phyloP scores from a whole-genome alignment of 2,329 filamentous ascomycete species.

The Xylariales sp. region DNA sequence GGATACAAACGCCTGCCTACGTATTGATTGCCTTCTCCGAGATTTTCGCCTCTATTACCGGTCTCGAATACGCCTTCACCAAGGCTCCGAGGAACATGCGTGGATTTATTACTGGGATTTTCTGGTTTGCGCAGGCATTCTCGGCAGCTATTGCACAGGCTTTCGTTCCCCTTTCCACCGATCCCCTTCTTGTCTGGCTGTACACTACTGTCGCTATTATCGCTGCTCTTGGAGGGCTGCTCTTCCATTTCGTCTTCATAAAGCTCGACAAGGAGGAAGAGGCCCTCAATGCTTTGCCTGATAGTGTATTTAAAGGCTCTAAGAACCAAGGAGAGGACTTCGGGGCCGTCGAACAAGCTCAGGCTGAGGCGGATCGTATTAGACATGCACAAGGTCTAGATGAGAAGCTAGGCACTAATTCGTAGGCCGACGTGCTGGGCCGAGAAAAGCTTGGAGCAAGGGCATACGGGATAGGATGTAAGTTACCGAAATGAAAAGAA shows the following conservation, averaged over 20 bases:
- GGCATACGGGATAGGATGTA: background rate
- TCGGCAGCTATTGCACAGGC: conserved; percentile 71
- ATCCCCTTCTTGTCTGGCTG: conserved; percentile 79
- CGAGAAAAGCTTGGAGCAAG: background rate
- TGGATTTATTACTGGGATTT: conserved; percentile 69
- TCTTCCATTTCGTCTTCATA: conserved; percentile 78
- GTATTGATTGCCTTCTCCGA: conserved; percentile 69
- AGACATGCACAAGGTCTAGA: conserved; percentile 37
- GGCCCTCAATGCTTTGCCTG: conserved; percentile 68
- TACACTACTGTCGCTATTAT: conserved; percentile 75
- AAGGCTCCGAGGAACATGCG: conserved; percentile 78
- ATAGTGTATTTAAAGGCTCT: conserved; percentile 49
- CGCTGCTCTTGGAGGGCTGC: conserved; percentile 67
- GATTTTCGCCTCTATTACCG: conserved; percentile 74
- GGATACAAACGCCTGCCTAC: conserved; percentile 65
- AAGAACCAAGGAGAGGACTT: conserved; percentile 45
- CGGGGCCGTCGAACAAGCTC: conserved; percentile 40
- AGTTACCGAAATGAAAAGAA: background rate
- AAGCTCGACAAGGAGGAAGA: conserved; percentile 74
- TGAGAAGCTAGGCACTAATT: conserved; percentile 31
- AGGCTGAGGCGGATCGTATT: conserved; percentile 46
- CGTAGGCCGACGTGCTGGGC: background rate
- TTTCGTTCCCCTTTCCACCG: conserved; percentile 64
- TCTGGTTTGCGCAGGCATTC: conserved; percentile 69
- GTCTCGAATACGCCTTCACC: conserved; percentile 78